A percentile compares a stretch with the other conserved stretches of the same genome.
phyloP scores from a whole-genome alignment of 305 asterid genomes.

The Fraxinus baroniana region DNA sequence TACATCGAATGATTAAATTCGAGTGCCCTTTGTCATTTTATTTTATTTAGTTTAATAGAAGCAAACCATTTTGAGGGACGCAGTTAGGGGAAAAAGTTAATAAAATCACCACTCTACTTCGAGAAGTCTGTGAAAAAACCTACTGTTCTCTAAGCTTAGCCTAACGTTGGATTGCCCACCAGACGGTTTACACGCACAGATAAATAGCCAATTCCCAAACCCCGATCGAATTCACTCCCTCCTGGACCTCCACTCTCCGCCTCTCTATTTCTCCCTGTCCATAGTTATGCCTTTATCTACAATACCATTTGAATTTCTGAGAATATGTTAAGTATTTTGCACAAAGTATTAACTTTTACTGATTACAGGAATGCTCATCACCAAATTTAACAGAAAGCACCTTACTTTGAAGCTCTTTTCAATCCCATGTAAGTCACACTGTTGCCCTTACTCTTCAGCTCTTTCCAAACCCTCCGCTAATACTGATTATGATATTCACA shows the following conservation, averaged over 20 bases:
- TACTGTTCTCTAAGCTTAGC: neutral
- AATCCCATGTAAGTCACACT: conserved; percentile 38
- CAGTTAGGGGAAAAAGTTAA: neutral
- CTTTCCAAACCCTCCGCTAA: conserved; percentile 30
- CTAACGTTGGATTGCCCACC: neutral
- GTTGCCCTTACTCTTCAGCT: conserved; percentile 36
- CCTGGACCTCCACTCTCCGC: neutral
- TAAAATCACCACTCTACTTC: neutral
- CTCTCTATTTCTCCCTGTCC: neutral
- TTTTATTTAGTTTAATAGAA: no score
- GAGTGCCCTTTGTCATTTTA: neutral
- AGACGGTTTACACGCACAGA: neutral
- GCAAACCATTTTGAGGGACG: neutral
- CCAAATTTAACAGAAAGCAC: conserved; percentile 32
- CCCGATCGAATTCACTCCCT: neutral
- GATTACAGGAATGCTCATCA: conserved; percentile 47
- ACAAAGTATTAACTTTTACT: neutral
- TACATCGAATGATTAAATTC: neutral
- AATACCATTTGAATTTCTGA: neutral
- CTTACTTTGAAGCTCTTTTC: conserved; percentile 34
- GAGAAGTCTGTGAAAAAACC: no score
- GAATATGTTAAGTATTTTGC: neutral
- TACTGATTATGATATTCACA: conserved; percentile 26
- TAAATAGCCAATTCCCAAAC: neutral
- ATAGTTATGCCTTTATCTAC: neutral